Percentiles rank a stretch among this genome's conserved stretches.
phyloP scores from a whole-genome alignment of 2,329 filamentous ascomycete species.

The Capronia coronata region DNA sequence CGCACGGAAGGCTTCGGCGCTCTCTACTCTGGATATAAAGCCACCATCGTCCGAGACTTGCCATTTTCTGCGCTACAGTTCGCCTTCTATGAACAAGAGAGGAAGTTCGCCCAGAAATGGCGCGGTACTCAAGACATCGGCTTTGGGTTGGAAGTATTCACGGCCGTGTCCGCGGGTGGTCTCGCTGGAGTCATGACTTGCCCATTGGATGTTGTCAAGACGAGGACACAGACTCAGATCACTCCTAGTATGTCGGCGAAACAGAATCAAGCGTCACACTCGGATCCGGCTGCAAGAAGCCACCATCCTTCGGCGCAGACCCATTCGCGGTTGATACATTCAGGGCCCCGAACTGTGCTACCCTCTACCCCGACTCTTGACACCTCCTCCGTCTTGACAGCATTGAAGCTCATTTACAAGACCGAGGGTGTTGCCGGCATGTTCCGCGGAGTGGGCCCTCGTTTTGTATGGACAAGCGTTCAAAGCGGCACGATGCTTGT shows the following conservation, averaged over 20 bases:
- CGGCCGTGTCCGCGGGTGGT: constrained; percentile 81
- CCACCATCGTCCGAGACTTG: constrained; percentile 86
- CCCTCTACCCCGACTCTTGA: constrained; percentile 75
- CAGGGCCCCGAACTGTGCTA: constrained; percentile 50
- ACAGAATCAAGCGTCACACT: constrained; percentile 25
- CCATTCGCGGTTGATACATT: constrained; percentile 29
- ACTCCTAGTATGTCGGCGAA: constrained; percentile 44
- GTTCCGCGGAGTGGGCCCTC: constrained; percentile 90
- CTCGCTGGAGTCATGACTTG: constrained; percentile 92
- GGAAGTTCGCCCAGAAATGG: constrained; percentile 70
- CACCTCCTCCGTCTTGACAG: constrained; percentile 81
- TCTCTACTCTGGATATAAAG: constrained; percentile 94
- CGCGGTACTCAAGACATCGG: constrained; percentile 79
- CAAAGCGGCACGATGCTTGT: constrained; percentile 97
- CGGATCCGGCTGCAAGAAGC: constrained; percentile 24
- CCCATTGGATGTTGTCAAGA: constrained; percentile 95
- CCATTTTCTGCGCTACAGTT: constrained; percentile 96
- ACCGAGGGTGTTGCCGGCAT: constrained; percentile 82
- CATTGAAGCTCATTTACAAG: constrained; percentile 78
- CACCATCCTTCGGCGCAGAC: constrained; percentile 10
- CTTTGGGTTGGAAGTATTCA: constrained; percentile 74
- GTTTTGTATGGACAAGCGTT: constrained; percentile 93
- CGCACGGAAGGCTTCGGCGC: constrained; percentile 74
- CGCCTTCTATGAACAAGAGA: constrained; percentile 95
- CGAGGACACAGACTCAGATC: constrained; percentile 87